These are phyloP conservation scores for Quercus lobata DNA, from an alignment of 331 rosid genomes.

Conservation along the genomic window DNA sequence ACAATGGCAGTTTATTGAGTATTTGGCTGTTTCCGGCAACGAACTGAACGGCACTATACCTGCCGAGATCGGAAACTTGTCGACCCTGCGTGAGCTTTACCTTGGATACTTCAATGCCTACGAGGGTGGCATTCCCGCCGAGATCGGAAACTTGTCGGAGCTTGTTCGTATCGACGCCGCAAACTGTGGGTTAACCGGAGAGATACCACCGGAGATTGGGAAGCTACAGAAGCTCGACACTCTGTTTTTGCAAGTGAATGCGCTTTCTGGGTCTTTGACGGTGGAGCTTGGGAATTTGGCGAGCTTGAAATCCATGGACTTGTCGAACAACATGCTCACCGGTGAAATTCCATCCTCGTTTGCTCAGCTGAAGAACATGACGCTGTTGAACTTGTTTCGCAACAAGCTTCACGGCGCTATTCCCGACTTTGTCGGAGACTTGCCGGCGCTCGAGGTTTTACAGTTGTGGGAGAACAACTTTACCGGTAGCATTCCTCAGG, in stretches of 20 bases:
- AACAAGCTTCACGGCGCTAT: conserved; percentile 89
- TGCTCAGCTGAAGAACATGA: conserved; percentile 56
- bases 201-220: conserved; percentile 70
- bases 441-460: conserved; percentile 72
- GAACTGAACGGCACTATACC: conserved; percentile 71
- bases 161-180: conserved; percentile 80
- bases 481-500: conserved; percentile 75
- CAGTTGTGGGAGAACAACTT: conserved; percentile 96
- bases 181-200: conserved; percentile 65
- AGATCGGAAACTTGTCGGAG: conserved; percentile 70
- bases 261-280: conserved; percentile 62
- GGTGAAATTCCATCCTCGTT: conserved; percentile 84
- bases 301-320: conserved; percentile 76
- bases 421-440: conserved; percentile 76
- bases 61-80: conserved; percentile 66
- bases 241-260: conserved; percentile 86
- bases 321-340: conserved; percentile 63
- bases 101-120: conserved; percentile 74
- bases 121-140: conserved; percentile 66
- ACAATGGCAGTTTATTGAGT: conserved; percentile 47
- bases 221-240: conserved; percentile 72
- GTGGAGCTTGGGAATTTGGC: conserved; percentile 62
- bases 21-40: conserved; percentile 82
- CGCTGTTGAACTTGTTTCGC: conserved; percentile 68
- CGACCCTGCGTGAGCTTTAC: conserved; percentile 66